These are phyloP conservation scores for Piper betle DNA, from an alignment of 164 flowering plant genomes.

Conservation along the genomic window DNA sequence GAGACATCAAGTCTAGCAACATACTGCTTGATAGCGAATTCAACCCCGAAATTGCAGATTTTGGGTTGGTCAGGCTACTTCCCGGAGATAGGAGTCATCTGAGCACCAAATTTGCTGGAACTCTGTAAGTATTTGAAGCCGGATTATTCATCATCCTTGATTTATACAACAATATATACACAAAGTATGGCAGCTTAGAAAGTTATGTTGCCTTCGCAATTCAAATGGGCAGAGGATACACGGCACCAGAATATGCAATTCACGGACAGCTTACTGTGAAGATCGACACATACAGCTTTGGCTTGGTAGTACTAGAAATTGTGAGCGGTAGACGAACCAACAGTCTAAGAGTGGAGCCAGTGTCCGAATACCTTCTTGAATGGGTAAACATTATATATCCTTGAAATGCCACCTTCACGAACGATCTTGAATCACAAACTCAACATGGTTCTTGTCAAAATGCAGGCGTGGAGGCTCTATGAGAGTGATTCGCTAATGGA, in stretches of 20 bases:
- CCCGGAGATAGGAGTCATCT: constrained; percentile 43
- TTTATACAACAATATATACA: no score
- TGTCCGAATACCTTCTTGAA: constrained; percentile 36
- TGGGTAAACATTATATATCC: constrained; percentile 18
- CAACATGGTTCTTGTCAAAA: not conserved
- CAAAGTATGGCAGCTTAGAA: no score
- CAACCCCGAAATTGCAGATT: constrained; percentile 42
- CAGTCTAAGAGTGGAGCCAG: constrained; percentile 15
- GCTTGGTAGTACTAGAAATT: constrained; percentile 44
- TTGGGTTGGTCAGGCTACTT: constrained; percentile 52
- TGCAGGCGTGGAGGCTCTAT: not conserved
- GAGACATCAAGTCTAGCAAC: constrained; percentile 39
- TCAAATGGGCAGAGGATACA: constrained; percentile 14
- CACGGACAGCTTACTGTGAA: constrained; percentile 46
- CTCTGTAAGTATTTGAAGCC: constrained; percentile 24
- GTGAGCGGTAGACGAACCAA: constrained; percentile 33
- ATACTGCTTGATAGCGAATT: constrained; percentile 41
- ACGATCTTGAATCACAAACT: not conserved
- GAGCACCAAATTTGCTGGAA: constrained; percentile 19
- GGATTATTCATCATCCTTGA: no score
- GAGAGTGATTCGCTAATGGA: not conserved
- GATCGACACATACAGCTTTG: constrained; percentile 47
- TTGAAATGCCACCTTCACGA: not conserved
- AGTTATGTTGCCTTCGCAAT: no score
- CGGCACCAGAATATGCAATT: constrained; percentile 56